Evolutionary conservation across 2,329 filamentous ascomycete genomes (phyloP), one percentile per base, ranked within the genome.

Genomic region (Eutypella sp.): DNA sequence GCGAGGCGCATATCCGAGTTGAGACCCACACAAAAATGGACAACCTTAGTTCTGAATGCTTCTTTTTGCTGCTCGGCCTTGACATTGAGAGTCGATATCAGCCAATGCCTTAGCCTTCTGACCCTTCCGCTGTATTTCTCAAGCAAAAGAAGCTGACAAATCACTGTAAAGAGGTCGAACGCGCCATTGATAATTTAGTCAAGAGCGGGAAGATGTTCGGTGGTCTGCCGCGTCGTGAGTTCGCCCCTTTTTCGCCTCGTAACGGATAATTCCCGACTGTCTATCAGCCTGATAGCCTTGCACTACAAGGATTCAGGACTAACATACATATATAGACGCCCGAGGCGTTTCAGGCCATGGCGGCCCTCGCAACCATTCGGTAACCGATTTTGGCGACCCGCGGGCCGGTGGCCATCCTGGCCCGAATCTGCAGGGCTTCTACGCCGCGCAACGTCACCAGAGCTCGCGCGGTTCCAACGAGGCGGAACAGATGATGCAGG

Each of bases 401-500:
- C 81, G 83, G 57, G 83, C 71, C 46, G 63, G 87, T 50, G 81
- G 86, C 53, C 85, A 86, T 64, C 81, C 84, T 53, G 78, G 79
- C 47, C 82, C 87, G 55, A 91, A 93, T 67, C 78, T 93, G 48
- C 92, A 96, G 70, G 92, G 87, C 67, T 97, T 92, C 70, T 97
- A 96, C 71, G 89, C 90, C 64, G 84, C 83, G 60, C 93, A 97
- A 74, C 87, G 92, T 65, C 93, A 95, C 71, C 89, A 92, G 72
- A 82, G 81, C 76, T 75, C 89, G 76, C 73, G 89, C 79, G 72
- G 91, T 79, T 81, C 81, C 64, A 84, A 79, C 76, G 93, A 97
- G 75, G 89, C 90, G 69, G 93, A 97, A 75, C 91, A 96, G 75
- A 89, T 96, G 83, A 89, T 96, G 79, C 93, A 97, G 82, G 91